A percentile compares a stretch with the other conserved stretches of the same genome.
phyloP scores from a whole-genome alignment of 805 yeast genomes.

The Tetrapisispora taiwanensis region DNA sequence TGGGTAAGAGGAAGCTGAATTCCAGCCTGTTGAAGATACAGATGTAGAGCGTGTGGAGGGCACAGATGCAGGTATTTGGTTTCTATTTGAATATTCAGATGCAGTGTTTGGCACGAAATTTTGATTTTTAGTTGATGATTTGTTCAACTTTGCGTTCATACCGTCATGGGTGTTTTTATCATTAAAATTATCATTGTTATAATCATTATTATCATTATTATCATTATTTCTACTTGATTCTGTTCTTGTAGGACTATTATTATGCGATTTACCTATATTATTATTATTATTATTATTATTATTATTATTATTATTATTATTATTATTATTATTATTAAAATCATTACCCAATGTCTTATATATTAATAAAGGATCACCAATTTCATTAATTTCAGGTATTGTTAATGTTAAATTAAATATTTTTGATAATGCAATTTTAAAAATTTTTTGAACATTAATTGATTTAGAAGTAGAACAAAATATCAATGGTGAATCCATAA shows the following conservation, averaged over 20 bases:
- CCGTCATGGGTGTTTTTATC: background rate
- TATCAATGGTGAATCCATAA: slow-evolving; percentile 77
- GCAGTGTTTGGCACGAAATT: background rate
- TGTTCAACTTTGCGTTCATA: background rate
- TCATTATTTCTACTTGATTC: background rate
- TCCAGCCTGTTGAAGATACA: background rate
- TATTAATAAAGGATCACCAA: slow-evolving; percentile 86
- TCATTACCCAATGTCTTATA: slow-evolving; percentile 35
- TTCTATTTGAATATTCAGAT: background rate
- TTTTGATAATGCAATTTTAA: slow-evolving; percentile 80
- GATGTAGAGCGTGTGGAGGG: slow-evolving; percentile 1
- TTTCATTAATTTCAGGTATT: slow-evolving; percentile 70
- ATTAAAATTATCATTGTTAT: background rate
- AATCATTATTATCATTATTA: background rate
- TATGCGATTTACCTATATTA: background rate
- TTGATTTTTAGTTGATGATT: background rate
- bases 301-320: slow-evolving; percentile 6
- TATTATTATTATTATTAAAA: background rate
- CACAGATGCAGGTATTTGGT: slow-evolving; percentile 1
- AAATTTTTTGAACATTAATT: slow-evolving; percentile 86
- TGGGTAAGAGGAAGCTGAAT: slow-evolving; percentile 1
- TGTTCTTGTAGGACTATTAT: background rate
- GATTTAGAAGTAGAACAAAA: slow-evolving; percentile 90
- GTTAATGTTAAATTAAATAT: slow-evolving; percentile 79
- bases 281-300: slow-evolving; percentile 6